Conservation (phyloP, 2,329 filamentous ascomycete genomes). For the Cladophialophora psammophila region DNA sequence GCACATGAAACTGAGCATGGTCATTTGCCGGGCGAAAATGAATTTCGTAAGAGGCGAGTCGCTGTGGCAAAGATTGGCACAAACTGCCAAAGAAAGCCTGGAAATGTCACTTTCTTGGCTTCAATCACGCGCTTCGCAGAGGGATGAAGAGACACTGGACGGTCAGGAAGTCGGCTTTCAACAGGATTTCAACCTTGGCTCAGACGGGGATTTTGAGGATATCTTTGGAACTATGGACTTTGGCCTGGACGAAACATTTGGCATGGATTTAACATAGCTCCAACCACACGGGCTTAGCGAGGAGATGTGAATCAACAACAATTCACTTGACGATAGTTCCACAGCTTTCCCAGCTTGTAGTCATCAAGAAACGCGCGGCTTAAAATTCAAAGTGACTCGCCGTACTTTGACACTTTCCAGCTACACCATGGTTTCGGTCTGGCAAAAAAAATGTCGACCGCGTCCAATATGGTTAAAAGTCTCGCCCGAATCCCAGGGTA, state of each 20-base stretch:
- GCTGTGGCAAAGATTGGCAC: conserved; percentile 11
- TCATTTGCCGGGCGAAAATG: conserved; percentile 21
- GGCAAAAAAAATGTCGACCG: too few relatives aligned
- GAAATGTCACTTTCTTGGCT: conserved; percentile 5
- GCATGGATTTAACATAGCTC: background rate
- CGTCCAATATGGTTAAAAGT: too few relatives aligned
- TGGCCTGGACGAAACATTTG: background rate
- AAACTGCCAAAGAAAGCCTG: conserved; percentile 25
- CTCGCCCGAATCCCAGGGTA: too few relatives aligned
- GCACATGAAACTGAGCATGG: conserved; percentile 44
- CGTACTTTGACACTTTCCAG: too few relatives aligned
- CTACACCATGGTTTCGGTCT: too few relatives aligned
- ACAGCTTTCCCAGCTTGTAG: too few relatives aligned
- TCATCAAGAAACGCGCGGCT: too few relatives aligned
- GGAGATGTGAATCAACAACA: background rate
- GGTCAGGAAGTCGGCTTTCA: background rate
- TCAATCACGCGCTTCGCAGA: background rate
- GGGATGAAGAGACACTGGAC: background rate
- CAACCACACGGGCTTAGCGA: background rate
- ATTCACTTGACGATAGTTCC: too few relatives aligned
- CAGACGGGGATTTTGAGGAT: background rate
- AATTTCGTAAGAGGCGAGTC: background rate
- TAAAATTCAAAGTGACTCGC: too few relatives aligned
- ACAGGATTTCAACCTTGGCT: background rate
- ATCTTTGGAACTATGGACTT: conserved; percentile 1